Conservation (phyloP, 1,284 basidiomycete genomes). For the Limonomyces culmigenus region DNA sequence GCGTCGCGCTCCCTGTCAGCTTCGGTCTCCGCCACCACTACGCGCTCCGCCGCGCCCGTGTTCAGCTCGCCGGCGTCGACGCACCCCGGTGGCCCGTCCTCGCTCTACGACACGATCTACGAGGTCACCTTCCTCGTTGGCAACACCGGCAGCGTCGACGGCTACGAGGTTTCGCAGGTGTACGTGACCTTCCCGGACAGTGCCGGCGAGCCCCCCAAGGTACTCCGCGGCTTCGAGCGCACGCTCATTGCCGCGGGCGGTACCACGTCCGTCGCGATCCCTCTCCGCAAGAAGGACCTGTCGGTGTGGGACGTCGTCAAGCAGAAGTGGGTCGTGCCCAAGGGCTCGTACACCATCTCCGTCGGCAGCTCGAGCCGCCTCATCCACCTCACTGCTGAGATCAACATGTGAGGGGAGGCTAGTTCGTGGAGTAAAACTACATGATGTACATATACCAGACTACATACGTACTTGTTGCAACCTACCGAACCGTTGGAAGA, state of each 20-base stretch:
- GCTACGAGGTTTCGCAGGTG: conserved; percentile 14
- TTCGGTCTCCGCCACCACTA: background rate
- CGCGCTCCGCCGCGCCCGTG: background rate
- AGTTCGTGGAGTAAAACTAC: too few relatives aligned
- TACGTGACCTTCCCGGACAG: conserved; percentile 2
- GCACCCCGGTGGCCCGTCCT: background rate
- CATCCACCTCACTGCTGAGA: conserved; percentile 19
- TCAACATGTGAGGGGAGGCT: background rate
- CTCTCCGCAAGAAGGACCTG: conserved; percentile 24
- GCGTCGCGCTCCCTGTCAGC: background rate
- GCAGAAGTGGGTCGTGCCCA: conserved; percentile 28
- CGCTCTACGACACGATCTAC: background rate
- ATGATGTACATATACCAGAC: too few relatives aligned
- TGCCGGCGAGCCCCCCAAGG: background rate
- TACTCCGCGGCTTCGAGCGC: conserved; percentile 20
- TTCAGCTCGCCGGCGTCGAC: background rate
- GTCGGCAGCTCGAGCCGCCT: conserved; percentile 39
- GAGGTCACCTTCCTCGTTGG: conserved; percentile 16
- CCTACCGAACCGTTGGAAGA: too few relatives aligned
- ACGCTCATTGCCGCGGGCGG: conserved; percentile 23
- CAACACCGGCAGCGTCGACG: conserved; percentile 18
- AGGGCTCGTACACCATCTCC: conserved; percentile 24
- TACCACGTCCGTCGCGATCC: conserved; percentile 21
- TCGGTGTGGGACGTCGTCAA: conserved; percentile 25
- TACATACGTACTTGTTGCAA: too few relatives aligned